Base-by-base conservation (phyloP, 1,284 basidiomycete genomes). In the Tranzscheliella williamsii region DNA sequence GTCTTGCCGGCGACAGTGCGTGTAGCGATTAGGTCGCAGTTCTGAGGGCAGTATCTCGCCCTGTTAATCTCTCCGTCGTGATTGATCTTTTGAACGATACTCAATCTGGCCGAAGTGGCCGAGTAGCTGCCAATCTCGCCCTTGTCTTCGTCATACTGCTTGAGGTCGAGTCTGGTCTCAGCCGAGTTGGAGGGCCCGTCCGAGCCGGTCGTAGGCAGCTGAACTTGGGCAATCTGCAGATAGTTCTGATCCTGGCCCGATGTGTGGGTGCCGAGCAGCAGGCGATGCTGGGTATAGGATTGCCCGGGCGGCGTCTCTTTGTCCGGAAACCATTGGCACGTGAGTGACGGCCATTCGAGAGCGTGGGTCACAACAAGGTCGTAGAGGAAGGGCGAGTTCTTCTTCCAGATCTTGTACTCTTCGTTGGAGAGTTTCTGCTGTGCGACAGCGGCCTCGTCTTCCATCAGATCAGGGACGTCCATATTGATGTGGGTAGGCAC, bases 291-390 rank as follows among this genome's bases (percentile, higher is more conserved):
- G 8, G 90, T 90, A 80, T 94, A 95, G 22, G 91, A 86, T 73
- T 93, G 95, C 79, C 89, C 87, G 40, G 88, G 81, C 20, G 91
- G 89, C 22, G 62, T 44, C 34, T 96, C 91, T 79, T 87, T 88
- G 82, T 99, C 94, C 1, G 95, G 95, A 78, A 99, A 90, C 95
- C 95, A 99, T 81, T 98, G 95, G 78, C 90, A 93, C 3, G 95
- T 99, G 71, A 99, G 79, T 71, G 88, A 91, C 15, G 95, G 95
- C 95, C 95, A 99, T 78, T 96, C 92, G 43, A 98, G 83, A 21
- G 95, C 94, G 77, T 97, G 93, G 0, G 94, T 97, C 71, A 99
- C 89, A 64, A 98, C 90, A 17, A 94, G 84, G 80, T 98, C 94
- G 80, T 99, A 98, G 21, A 97, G 85, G 80, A 95, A 96, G 7